phyloP scores from a whole-genome alignment of 208 protist genomes.

The Leishmania mexicana region DNA sequence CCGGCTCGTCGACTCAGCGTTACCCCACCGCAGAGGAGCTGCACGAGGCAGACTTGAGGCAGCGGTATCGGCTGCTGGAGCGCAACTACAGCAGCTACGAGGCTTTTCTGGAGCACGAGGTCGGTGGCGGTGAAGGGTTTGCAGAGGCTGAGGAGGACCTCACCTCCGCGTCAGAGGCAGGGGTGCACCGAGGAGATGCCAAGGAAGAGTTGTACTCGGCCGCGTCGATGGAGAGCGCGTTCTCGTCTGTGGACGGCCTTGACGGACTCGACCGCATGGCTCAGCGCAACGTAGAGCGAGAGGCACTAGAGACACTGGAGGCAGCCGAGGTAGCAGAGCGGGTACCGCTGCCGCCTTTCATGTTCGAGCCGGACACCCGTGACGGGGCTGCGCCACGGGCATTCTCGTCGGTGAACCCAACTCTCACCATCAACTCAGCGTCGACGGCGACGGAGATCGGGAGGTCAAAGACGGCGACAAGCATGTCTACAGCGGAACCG shows the following conservation, averaged over 20 bases:
- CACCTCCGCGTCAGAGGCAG: background rate
- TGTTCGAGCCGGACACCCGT: conserved; percentile 22
- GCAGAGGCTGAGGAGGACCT: conserved; percentile 1
- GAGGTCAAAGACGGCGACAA: background rate
- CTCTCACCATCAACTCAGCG: background rate
- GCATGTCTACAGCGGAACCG: background rate
- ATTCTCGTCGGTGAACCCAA: background rate
- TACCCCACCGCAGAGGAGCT: conserved; percentile 47
- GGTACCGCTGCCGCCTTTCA: conserved; percentile 63
- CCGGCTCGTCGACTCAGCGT: background rate
- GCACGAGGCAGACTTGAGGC: conserved; percentile 49
- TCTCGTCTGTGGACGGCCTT: conserved; percentile 36
- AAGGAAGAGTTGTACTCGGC: conserved; percentile 24
- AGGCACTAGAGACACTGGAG: conserved; percentile 31
- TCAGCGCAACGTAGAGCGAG: conserved; percentile 40
- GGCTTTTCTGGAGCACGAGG: conserved; percentile 57
- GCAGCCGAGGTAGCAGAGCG: conserved; percentile 40
- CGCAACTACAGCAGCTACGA: conserved; percentile 79
- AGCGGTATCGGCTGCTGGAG: conserved; percentile 45
- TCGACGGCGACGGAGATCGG: background rate
- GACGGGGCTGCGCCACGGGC: background rate
- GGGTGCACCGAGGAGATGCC: background rate
- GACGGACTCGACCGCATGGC: conserved; percentile 45
- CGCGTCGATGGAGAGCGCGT: conserved; percentile 42
- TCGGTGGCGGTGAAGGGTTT: conserved; percentile 39